phyloP scores from a whole-genome alignment of 2,329 filamentous ascomycete genomes.

The Didymella pinodella region DNA sequence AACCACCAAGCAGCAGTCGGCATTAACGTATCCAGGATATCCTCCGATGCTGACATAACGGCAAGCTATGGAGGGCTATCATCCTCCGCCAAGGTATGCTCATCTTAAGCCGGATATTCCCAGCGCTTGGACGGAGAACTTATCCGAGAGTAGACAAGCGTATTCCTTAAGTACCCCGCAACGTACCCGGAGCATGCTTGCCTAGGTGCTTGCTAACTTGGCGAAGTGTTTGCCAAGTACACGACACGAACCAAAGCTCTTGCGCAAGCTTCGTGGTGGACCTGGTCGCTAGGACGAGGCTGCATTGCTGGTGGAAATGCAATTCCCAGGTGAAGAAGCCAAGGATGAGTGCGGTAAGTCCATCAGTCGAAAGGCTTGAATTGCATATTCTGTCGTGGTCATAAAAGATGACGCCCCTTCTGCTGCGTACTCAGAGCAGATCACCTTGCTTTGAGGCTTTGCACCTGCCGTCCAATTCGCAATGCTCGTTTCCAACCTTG shows the following conservation, averaged over 20 bases:
- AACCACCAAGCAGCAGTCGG: too few species aligned
- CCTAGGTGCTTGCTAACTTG: neutral
- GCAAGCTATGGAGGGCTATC: neutral
- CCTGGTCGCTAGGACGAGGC: neutral
- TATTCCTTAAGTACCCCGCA: constrained; percentile 8
- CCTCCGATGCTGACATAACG: neutral
- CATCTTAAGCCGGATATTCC: constrained; percentile 4
- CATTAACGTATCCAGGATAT: neutral
- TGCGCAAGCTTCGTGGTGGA: neutral
- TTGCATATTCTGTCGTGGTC: neutral
- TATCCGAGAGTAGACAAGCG: constrained; percentile 10
- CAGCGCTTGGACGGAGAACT: constrained; percentile 12
- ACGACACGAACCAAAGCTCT: neutral
- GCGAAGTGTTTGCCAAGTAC: constrained; percentile 1
- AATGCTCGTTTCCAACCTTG: constrained; percentile 1
- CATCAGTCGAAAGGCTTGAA: neutral
- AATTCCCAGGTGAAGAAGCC: neutral
- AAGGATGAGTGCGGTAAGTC: constrained; percentile 8
- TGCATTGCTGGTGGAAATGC: constrained; percentile 6
- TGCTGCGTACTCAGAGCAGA: neutral
- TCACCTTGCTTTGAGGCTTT: neutral
- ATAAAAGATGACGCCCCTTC: neutral
- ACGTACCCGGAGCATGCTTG: neutral
- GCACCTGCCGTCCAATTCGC: neutral
- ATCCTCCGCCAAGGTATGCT: constrained; percentile 8